Evolutionary conservation across 495 filamentous ascomycete species (phyloP).

Genomic region (Acidiella bohemica): DNA sequence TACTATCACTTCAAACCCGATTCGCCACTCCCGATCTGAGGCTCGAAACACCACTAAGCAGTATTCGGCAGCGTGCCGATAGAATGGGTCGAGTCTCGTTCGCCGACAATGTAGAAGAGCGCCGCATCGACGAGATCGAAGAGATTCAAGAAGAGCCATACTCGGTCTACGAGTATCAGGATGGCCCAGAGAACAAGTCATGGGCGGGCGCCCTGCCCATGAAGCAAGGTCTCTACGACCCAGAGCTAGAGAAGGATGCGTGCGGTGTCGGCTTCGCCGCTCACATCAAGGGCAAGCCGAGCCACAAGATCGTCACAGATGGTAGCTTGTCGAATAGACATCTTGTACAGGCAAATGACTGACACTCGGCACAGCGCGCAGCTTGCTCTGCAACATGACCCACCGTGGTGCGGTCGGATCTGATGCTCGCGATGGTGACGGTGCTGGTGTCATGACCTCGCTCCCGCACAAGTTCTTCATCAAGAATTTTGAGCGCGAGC

Average conservation of each 20-base stretch:
- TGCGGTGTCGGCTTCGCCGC: conserved; percentile 99
- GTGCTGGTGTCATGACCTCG: conserved; percentile 98
- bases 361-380: conserved; percentile 47
- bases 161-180: conserved; percentile 71
- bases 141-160: conserved; percentile 38
- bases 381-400: conserved; percentile 99
- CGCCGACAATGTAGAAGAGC: conserved; percentile 52
- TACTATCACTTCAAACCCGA: neutral
- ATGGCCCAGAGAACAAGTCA: conserved; percentile 69
- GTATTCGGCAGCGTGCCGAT: conserved; percentile 30
- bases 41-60: neutral
- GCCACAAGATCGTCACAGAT: conserved; percentile 99
- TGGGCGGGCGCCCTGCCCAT: conserved; percentile 92
- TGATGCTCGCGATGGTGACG: conserved; percentile 93
- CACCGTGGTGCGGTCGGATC: conserved; percentile 97
- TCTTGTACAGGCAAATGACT: neutral
- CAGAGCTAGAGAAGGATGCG: conserved; percentile 93
- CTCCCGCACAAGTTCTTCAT: conserved; percentile 98
- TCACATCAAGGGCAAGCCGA: conserved; percentile 92
- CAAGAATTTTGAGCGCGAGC: conserved; percentile 91
- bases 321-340: conserved; percentile 42
- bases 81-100: conserved; percentile 53
- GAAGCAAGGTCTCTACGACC: conserved; percentile 97
- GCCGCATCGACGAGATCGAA: conserved; percentile 37
- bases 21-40: neutral